phyloP scores from a whole-genome alignment of 305 asterid genomes.

The Rubia balearica region DNA sequence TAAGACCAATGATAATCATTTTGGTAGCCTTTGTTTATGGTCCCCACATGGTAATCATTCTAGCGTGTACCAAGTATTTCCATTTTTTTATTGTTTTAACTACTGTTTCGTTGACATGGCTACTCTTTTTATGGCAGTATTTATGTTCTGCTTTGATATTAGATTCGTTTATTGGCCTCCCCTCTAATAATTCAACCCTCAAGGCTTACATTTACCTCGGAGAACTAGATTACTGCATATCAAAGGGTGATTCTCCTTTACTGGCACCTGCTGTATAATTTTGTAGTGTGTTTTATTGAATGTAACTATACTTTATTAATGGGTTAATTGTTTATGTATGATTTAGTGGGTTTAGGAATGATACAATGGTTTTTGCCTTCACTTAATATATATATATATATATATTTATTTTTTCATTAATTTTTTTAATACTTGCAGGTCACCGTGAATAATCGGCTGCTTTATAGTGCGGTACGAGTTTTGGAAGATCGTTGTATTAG shows the following conservation, averaged over 20 bases:
- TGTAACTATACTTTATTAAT: background rate
- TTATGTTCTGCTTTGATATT: background rate
- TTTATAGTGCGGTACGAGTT: background rate
- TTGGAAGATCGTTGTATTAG: conserved; percentile 22
- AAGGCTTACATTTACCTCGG: background rate
- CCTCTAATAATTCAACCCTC: background rate
- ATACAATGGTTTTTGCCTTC: too few relatives aligned
- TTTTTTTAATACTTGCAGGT: conserved; percentile 2
- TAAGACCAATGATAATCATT: background rate
- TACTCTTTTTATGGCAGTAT: background rate
- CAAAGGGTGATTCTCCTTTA: too few relatives aligned
- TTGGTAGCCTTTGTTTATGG: background rate
- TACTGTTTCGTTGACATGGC: background rate
- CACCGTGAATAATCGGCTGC: conserved; percentile 1
- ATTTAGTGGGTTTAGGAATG: background rate
- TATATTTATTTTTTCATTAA: too few relatives aligned
- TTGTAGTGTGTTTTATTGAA: background rate
- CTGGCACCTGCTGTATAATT: too few relatives aligned
- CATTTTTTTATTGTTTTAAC: background rate
- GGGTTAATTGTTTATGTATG: background rate
- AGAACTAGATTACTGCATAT: background rate
- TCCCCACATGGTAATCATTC: background rate
- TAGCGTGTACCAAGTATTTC: background rate
- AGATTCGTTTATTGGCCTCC: background rate
- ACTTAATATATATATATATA: too few relatives aligned